These are phyloP conservation scores for Diplogelasinospora grovesii DNA, from an alignment of 495 filamentous ascomycete species.

Conservation along the genomic window DNA sequence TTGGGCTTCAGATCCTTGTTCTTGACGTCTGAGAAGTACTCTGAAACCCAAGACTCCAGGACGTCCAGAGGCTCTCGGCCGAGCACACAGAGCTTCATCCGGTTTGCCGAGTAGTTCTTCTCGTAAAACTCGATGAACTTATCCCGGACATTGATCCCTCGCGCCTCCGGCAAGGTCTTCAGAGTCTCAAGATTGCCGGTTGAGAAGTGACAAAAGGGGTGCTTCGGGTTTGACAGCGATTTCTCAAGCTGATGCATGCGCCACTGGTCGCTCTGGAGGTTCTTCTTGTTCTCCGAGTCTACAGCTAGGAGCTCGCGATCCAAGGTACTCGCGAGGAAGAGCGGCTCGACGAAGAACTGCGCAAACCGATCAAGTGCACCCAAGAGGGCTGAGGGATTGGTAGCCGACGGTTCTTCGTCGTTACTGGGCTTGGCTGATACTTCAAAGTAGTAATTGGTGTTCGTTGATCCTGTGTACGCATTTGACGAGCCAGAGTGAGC, in stretches of 20 bases:
- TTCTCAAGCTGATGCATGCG: constrained; percentile 88
- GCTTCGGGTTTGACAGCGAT: constrained; percentile 77
- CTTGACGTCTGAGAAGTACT: constrained; percentile 73
- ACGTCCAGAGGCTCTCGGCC: constrained; percentile 85
- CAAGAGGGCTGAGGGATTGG: constrained; percentile 67
- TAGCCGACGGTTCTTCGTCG: constrained; percentile 43
- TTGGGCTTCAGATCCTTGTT: constrained; percentile 82
- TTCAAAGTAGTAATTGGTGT: constrained; percentile 98
- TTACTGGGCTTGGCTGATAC: constrained; percentile 66
- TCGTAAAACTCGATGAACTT: constrained; percentile 94
- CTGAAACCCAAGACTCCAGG: constrained; percentile 79
- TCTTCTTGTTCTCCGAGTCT: constrained; percentile 99
- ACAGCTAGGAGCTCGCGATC: constrained; percentile 90
- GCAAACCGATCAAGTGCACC: constrained; percentile 93
- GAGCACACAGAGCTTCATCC: constrained; percentile 90
- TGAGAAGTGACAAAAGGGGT: constrained; percentile 94
- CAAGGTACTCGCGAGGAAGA: constrained; percentile 84
- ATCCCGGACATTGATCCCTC: constrained; percentile 80
- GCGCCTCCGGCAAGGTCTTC: constrained; percentile 72
- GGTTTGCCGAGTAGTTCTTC: constrained; percentile 88
- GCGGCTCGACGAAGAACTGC: constrained; percentile 90
- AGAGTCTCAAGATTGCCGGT: constrained; percentile 89
- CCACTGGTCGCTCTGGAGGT: constrained; percentile 93
- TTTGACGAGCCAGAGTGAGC: constrained; percentile 87
- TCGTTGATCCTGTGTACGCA: constrained; percentile 87